These are phyloP conservation scores for Xylaria sp. DNA, from an alignment of 2,329 filamentous ascomycete genomes.

Conservation along the genomic window DNA sequence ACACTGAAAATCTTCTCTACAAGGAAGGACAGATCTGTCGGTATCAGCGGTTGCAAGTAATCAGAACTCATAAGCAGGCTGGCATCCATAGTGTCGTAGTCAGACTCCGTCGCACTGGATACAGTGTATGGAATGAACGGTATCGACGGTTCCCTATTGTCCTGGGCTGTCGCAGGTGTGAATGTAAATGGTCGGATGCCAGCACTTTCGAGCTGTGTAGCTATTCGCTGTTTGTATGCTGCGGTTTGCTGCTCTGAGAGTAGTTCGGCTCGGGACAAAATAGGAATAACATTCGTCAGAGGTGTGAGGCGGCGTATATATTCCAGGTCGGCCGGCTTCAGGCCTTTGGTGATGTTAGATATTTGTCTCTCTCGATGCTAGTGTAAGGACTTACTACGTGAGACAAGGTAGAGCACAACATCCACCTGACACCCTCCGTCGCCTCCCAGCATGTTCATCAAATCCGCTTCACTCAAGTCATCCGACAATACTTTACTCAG, in stretches of 20 bases:
- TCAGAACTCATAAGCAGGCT: constrained; percentile 92
- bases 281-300: constrained; percentile 84
- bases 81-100: constrained; percentile 88
- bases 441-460: constrained; percentile 80
- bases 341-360: constrained; percentile 54
- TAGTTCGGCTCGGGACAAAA: constrained; percentile 81
- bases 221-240: constrained; percentile 68
- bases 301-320: constrained; percentile 75
- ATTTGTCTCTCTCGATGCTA: not conserved
- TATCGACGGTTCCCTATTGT: constrained; percentile 39
- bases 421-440: constrained; percentile 87
- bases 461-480: constrained; percentile 75
- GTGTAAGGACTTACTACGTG: constrained; percentile 67
- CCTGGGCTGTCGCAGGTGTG: constrained; percentile 51
- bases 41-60: constrained; percentile 82
- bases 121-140: constrained; percentile 72
- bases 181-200: constrained; percentile 76
- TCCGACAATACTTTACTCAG: constrained; percentile 71
- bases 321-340: constrained; percentile 73
- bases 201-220: constrained; percentile 64
- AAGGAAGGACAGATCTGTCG: constrained; percentile 77
- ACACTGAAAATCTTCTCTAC: constrained; percentile 80
- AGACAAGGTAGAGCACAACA: constrained; percentile 83
- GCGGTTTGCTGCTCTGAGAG: constrained; percentile 67
- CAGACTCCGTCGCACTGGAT: constrained; percentile 76